Evolutionary conservation across 768 basidiomycete species (phyloP).

Genomic region (Mycena floridula): DNA sequence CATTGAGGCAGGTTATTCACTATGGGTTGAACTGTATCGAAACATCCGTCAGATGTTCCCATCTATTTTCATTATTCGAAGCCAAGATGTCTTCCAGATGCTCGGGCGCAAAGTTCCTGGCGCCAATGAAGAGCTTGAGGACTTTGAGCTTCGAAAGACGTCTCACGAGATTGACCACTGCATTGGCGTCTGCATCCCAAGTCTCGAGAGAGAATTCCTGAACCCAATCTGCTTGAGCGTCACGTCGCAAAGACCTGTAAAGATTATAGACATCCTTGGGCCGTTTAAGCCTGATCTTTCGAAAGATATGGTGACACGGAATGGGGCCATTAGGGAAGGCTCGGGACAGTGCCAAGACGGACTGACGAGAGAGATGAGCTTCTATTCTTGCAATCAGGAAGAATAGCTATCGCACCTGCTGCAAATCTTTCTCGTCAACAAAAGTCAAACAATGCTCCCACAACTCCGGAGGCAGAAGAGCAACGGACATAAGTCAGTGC

Average conservation of each 20-base stretch:
- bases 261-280: conserved; percentile 49
- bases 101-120: conserved; percentile 72
- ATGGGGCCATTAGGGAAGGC: conserved; percentile 60
- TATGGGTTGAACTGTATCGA: conserved; percentile 76
- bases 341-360: conserved; percentile 52
- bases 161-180: conserved; percentile 62
- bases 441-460: no score
- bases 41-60: conserved; percentile 32
- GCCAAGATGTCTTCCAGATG: conserved; percentile 62
- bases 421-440: no score
- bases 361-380: no score
- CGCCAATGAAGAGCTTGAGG: conserved; percentile 66
- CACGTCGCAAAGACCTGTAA: conserved; percentile 46
- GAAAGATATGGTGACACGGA: conserved; percentile 51
- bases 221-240: conserved; percentile 30
- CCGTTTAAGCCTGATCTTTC: conserved; percentile 43
- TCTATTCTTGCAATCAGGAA: no score
- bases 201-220: conserved; percentile 45
- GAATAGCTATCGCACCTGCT: no score
- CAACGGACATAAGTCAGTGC: no score
- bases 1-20: conserved; percentile 34
- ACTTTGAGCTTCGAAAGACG: conserved; percentile 45
- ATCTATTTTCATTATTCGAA: conserved; percentile 12
- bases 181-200: conserved; percentile 72
- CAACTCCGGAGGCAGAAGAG: no score